A percentile compares a stretch with the other conserved stretches of the same genome.
Evolutionary conservation across 352 stramenopile genomes (phyloP).

Genomic region (Pythium dissotocum): DNA sequence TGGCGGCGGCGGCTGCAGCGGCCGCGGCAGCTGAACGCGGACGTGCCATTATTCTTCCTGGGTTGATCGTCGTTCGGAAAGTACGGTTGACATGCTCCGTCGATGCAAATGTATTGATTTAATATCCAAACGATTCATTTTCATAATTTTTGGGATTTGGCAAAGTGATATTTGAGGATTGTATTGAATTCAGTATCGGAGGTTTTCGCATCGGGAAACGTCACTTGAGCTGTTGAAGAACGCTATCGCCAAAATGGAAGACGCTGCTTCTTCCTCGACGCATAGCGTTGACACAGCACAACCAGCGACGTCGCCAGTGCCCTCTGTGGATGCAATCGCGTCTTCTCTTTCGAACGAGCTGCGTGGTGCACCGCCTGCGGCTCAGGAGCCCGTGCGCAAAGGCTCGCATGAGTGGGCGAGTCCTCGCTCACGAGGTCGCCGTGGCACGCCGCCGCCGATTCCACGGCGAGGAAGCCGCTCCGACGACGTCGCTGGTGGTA

Average conservation of each 20-base stretch:
- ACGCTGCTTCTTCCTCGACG: neutral
- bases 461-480: constrained; percentile 20
- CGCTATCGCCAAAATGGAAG: neutral
- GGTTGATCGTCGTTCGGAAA: neutral
- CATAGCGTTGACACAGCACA: neutral
- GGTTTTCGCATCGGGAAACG: constrained; percentile 21
- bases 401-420: constrained; percentile 25
- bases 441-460: constrained; percentile 23
- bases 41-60: neutral
- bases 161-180: neutral
- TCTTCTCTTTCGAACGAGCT: neutral
- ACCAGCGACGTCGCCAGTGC: neutral
- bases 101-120: neutral
- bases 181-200: constrained; percentile 5
- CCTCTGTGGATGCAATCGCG: neutral
- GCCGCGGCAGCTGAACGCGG: constrained; percentile 17
- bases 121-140: neutral
- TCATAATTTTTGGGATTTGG: constrained; percentile 6
- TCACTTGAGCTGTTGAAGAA: constrained; percentile 21
- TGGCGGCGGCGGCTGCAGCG: constrained; percentile 24
- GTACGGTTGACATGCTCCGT: too few relatives aligned
- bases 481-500: neutral
- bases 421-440: constrained; percentile 12
- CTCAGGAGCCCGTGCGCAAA: constrained; percentile 13
- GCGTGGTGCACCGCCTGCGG: neutral